phyloP scores from a whole-genome alignment of 176 grass and related monocot genomes.

The Cenchrus americanus region DNA sequence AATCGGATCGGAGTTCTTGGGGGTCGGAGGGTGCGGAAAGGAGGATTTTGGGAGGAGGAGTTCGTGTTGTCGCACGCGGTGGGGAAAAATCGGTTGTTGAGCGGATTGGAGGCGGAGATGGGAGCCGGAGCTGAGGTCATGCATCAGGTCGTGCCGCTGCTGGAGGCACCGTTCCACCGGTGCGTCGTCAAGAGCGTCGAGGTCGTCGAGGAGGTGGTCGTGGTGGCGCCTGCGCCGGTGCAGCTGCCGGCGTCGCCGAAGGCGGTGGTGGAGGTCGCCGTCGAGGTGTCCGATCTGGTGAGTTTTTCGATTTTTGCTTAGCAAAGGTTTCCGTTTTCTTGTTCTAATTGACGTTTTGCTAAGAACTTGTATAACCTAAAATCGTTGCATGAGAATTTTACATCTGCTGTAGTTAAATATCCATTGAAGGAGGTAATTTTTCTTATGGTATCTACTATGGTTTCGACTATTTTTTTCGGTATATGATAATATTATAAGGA shows the following conservation, averaged over 20 bases:
- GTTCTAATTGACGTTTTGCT: not conserved
- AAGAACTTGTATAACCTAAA: not conserved
- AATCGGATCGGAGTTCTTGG: conserved; percentile 40
- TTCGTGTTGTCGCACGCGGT: not conserved
- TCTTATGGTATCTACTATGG: conserved; percentile 10
- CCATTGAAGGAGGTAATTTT: not conserved
- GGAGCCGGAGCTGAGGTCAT: conserved; percentile 80
- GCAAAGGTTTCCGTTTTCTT: not conserved
- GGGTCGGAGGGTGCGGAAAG: not conserved
- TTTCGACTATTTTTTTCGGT: not conserved
- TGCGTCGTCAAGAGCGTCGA: conserved; percentile 52
- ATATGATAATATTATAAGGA: not conserved
- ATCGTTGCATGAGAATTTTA: not conserved
- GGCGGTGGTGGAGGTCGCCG: conserved; percentile 33
- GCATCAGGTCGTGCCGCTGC: conserved; percentile 61
- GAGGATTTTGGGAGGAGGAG: conserved; percentile 24
- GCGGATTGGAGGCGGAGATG: conserved; percentile 60
- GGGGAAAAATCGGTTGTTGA: not conserved
- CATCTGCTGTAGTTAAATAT: not conserved
- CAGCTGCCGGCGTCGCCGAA: conserved; percentile 30
- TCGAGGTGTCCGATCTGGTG: conserved; percentile 65
- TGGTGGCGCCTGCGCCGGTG: conserved; percentile 19
- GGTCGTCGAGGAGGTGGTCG: conserved; percentile 40
- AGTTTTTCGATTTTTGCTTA: conserved; percentile 32
- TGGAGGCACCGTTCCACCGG: conserved; percentile 47